These are phyloP conservation scores for Fusarium penzigii DNA, from an alignment of 2,329 filamentous ascomycete species.

Conservation along the genomic window DNA sequence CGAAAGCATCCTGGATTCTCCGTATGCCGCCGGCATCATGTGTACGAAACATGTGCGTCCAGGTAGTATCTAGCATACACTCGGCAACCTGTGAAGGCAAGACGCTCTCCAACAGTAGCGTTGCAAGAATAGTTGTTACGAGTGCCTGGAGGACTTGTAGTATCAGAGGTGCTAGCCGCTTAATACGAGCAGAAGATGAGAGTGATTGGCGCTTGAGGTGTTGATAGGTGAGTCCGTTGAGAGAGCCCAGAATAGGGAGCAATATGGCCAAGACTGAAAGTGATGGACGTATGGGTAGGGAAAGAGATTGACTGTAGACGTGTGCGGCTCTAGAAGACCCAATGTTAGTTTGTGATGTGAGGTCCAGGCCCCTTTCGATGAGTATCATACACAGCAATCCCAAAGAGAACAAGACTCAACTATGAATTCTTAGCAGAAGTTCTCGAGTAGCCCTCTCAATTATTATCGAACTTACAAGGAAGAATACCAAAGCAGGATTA, in stretches of 20 bases:
- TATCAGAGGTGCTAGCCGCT: conserved; percentile 32
- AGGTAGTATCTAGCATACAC: conserved; percentile 59
- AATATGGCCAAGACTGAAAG: conserved; percentile 41
- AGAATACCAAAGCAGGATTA: background rate
- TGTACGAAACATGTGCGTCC: conserved; percentile 53
- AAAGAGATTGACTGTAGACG: conserved; percentile 39
- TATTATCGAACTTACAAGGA: background rate
- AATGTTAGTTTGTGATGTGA: conserved; percentile 1
- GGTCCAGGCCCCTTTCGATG: background rate
- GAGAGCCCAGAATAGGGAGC: conserved; percentile 41
- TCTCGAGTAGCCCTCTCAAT: background rate
- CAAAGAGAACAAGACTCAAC: conserved; percentile 33
- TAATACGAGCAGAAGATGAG: conserved; percentile 19
- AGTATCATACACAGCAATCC: conserved; percentile 33
- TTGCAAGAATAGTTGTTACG: conserved; percentile 45
- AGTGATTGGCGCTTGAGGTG: conserved; percentile 30
- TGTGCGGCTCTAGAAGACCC: conserved; percentile 38
- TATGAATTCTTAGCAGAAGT: conserved; percentile 6
- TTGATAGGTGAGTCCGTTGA: conserved; percentile 40
- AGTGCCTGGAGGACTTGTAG: conserved; percentile 46
- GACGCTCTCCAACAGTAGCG: conserved; percentile 40
- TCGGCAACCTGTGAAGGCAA: conserved; percentile 35
- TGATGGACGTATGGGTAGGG: conserved; percentile 40
- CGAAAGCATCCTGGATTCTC: conserved; percentile 63
- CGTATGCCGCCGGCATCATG: conserved; percentile 54